These are phyloP conservation scores for Claviceps maximensis DNA, from an alignment of 2,329 filamentous ascomycete genomes.

Conservation along the genomic window DNA sequence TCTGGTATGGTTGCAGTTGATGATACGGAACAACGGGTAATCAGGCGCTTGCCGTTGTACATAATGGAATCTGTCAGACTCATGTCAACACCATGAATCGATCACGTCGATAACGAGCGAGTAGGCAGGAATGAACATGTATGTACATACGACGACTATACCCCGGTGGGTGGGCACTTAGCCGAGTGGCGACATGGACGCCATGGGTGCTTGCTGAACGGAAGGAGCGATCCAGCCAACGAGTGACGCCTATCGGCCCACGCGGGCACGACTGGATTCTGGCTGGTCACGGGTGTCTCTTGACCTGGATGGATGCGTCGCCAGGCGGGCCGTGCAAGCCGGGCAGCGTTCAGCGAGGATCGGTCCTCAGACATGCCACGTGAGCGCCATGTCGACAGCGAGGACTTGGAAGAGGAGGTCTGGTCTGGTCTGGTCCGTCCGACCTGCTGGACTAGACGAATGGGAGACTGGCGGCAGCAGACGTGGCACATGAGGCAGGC, in stretches of 20 bases:
- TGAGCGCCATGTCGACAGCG: no score
- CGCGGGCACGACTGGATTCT: not conserved
- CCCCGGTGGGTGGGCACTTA: not conserved
- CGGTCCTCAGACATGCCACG: no score
- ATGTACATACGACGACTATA: not conserved
- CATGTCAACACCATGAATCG: not conserved
- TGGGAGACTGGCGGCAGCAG: no score
- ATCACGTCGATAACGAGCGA: not conserved
- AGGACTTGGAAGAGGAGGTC: no score
- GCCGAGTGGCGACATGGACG: slow-evolving; percentile 3
- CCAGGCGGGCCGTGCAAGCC: not conserved
- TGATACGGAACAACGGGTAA: not conserved
- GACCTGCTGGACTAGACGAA: no score
- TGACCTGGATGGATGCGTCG: not conserved
- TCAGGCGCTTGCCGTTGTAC: not conserved
- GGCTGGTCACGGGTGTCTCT: no score
- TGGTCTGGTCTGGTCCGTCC: no score
- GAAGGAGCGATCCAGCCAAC: slow-evolving; percentile 1
- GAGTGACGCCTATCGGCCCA: slow-evolving; percentile 4
- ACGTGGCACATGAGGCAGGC: no score
- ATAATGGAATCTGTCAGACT: not conserved
- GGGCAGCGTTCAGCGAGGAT: no score
- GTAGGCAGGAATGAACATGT: not conserved
- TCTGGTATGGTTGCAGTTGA: not conserved
- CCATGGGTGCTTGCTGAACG: not conserved